A percentile compares a stretch with the other conserved stretches of the same genome.
These are phyloP conservation scores for Syzygium aqueum DNA, from an alignment of 345 rosid genomes.

Conservation along the genomic window DNA sequence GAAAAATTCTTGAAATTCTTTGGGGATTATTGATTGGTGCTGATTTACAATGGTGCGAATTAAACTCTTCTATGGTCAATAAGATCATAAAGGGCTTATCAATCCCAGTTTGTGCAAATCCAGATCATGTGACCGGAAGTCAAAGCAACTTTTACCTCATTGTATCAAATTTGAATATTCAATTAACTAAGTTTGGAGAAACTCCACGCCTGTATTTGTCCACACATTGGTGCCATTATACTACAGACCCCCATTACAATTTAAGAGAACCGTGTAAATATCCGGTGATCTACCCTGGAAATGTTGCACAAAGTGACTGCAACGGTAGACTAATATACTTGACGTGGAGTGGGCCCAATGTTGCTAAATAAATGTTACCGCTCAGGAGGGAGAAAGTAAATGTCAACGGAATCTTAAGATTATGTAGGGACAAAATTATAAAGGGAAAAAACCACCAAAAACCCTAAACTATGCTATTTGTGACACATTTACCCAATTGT, in stretches of 20 bases:
- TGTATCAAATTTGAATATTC: not conserved
- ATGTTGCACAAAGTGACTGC: not conserved
- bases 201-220: not conserved
- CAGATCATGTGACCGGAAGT: not conserved
- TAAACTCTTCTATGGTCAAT: not conserved
- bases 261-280: not conserved
- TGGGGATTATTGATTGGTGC: not conserved
- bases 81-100: not conserved
- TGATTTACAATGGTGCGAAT: not conserved
- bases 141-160: not conserved
- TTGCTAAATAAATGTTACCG: not conserved
- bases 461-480: no score
- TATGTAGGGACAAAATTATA: not conserved
- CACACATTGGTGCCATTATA: not conserved
- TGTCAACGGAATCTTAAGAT: not conserved
- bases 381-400: not conserved
- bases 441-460: no score
- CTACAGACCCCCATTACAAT: not conserved
- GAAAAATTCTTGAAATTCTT: not conserved
- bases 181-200: not conserved
- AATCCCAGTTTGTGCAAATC: not conserved
- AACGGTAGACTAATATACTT: not conserved
- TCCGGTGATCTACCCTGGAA: not conserved
- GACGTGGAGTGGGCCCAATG: not conserved
- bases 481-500: no score